phyloP scores from a whole-genome alignment of 1,284 basidiomycete species.

The Coriolopsis trogii region DNA sequence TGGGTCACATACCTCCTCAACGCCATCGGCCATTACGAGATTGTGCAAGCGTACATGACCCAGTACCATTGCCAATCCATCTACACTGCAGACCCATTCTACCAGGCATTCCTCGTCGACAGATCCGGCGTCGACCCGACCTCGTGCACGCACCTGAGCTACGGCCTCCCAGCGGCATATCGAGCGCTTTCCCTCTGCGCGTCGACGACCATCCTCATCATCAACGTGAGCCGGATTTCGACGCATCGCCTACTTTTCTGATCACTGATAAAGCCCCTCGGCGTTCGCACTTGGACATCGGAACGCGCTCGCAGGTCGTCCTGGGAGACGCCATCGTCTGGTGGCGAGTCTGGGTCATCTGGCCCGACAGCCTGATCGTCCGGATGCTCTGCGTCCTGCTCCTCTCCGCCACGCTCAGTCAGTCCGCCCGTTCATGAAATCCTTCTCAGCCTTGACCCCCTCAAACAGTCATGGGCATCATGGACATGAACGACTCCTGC shows the following conservation, averaged over 20 bases:
- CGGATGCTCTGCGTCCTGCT: not conserved
- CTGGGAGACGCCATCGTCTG: constrained; percentile 8
- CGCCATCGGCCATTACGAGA: not conserved
- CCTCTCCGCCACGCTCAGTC: not conserved
- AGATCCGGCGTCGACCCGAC: not conserved
- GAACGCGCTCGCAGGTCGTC: not conserved
- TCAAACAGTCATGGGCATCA: not conserved
- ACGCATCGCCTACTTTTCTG: not conserved
- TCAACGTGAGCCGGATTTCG: not conserved
- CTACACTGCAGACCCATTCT: too few species aligned
- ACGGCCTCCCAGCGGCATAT: not conserved
- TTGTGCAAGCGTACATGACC: not conserved
- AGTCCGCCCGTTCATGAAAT: not conserved
- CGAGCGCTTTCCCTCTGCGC: not conserved
- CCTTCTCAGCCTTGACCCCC: not conserved
- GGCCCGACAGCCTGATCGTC: not conserved
- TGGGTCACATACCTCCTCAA: not conserved
- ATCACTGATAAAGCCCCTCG: not conserved
- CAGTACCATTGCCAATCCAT: not conserved
- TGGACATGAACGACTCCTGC: not conserved
- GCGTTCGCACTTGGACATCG: not conserved
- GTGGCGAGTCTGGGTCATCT: constrained; percentile 3
- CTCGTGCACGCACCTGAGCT: not conserved
- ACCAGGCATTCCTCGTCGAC: too few species aligned
- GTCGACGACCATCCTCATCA: not conserved